Base-by-base conservation (phyloP, 2,329 filamentous ascomycete species). In the Pestalotiopsis sp. region DNA sequence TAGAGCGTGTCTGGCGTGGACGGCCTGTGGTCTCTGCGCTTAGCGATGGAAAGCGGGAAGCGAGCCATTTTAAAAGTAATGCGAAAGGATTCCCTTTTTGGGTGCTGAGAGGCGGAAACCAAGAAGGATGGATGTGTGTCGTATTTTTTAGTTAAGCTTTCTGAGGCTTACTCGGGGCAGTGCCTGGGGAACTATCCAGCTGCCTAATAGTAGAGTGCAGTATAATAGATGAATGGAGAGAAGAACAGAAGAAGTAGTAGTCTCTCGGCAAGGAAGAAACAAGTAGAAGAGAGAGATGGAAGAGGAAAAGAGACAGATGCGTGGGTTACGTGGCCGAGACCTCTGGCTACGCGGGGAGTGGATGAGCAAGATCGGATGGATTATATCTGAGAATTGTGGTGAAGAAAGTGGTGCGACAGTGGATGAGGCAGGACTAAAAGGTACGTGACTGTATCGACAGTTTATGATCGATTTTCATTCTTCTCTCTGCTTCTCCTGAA, bases 131-230 rank as follows among this genome's bases (percentile, higher is more conserved):
- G 14, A 31, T 36, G 23, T 27, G 49, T 23, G 52, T 38, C 64
- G 52, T 17, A 60, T 52, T 13, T 13, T 36, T 13, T 36, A 38
- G 52, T 66, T 58, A 57, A 65, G 63, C 45, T 65, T 57, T 31
- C 27, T 23, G 12, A 23, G 63, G 27, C 63, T 65, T 65, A 56
- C 63, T 65, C n/a, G 62, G 41, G 63, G 63, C 63, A 57, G 63
- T 56, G 63, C 31, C 25, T 31, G 20, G 23, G 45, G 23, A 65
- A 57, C 17, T 57, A 57, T 65, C 31, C 63, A 36, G 31, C n/a
- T 20, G 25, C 59, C n/a, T 36, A 20, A 59, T 27, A 3, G 11
- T 25, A 25, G 9, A 13, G 20, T 20, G 38, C 2, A 38, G 14
- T 25, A 61, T 31, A 27, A 61, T 36, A 23, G 23, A 49, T 31